Evolutionary conservation across 805 yeast species (phyloP), one percentile per base, ranked within the genome.

Genomic region (Saccharomycopsis sp.): DNA sequence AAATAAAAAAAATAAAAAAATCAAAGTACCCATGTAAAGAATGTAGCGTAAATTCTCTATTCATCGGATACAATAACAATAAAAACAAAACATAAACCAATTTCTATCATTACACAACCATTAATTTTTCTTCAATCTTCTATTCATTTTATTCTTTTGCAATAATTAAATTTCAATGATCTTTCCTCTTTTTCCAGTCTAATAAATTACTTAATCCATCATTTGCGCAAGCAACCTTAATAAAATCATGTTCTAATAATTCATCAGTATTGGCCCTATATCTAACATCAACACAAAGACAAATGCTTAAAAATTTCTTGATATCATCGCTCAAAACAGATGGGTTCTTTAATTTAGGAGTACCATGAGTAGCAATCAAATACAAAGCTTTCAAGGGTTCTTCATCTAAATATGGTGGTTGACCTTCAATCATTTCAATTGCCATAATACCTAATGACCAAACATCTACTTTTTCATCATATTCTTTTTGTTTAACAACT

Each of bases 391-490:
- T 75, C 56, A 92, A 70, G 18, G 98, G 99, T 29, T 94, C 85
- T 59, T 92, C 99, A 53, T 89, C 89, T 57, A 92, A 66, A 55
- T 92, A 92, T 2, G 99, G 99, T 12, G 99, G 99, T 59, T 92
- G 98, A 20, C 96, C 96, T 61, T 92, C 98, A 50, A 92, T 85
- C 97, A 92, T 89, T 62, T 92, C 99, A 53, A 92, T 92, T 17
- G 85, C 79, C 97, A 92, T 92, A 49, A 92, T 92, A 50, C 99
- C 98, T 47, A 92, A 64, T 5, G 96, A 86, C 99, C 99, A 92
- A 37, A 92, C 79, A 62, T 92, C 99, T 33, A 92, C 95, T 57
- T 92, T 88, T 36, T 94, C 92, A 27, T 94, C 98, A 56, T 92
- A 92, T 55, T 88, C 96, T 58, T 87, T 88, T 51, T 94, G 76